Base-by-base conservation (phyloP, 352 stramenopile genomes). In the Phytophthora pluvialis region DNA sequence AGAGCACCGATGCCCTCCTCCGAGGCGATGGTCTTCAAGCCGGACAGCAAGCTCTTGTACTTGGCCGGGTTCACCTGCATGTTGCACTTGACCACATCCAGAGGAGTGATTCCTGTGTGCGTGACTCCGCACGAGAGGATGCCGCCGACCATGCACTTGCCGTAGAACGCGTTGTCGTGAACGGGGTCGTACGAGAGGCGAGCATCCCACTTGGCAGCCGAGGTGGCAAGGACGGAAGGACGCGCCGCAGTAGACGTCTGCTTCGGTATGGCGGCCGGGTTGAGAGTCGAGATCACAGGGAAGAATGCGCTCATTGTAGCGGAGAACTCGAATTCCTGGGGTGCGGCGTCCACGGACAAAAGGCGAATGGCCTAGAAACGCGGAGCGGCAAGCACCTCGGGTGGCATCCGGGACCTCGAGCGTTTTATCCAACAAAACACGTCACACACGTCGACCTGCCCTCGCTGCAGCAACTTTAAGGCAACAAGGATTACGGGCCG, bases 71-170 rank as follows among this genome's bases (percentile, higher is more conserved):
- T 91, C 61, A 96, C 91, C 73, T 98, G 93, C 90, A 98, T 98
- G 87, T 97, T 97, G 79, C 93, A 98, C 83, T 98, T 98, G 64
- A 97, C 93, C 32, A 98, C 88, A 78, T 98, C 94, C 31, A 98
- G 77, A n/a, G 94, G 92, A 29, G 88, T 97, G 71, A 98, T 96
- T 48, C 83, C 81, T 49, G 93, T 97, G 88, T 98, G 93, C 40
- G 93, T 98, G 29, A 97, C 73, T 40, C 94, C 94, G 78, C 94
- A 98, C 61, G 92, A 97, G 21, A 98, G 77, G 47, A 98, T 69
- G 67, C 94, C 94, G 51, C 81, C 94, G 44, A 98, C 83, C 88
- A 98, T 97, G 86, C 94, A 98, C 87, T 97, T 98, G 73, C 79
- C 80, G 73, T 98, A 98, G 86, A 98, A 98, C 54, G 78, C 79